Percentiles rank a stretch among this genome's conserved stretches.
Conservation (phyloP, 305 asterid genomes). For the Solanum hybrid region DNA sequence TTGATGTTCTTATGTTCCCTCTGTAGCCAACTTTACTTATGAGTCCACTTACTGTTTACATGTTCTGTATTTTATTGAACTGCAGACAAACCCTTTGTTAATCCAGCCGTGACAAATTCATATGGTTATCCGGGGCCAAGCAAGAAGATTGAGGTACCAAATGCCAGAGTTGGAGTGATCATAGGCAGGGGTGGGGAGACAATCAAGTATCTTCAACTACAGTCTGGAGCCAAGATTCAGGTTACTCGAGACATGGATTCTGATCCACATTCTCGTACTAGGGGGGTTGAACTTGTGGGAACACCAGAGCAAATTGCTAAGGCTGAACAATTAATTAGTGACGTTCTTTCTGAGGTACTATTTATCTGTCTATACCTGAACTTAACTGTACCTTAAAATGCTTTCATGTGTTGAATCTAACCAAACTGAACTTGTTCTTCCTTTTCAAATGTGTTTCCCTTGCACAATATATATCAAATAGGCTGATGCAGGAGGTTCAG, state of each 20-base stretch:
- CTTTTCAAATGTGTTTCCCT: background rate
- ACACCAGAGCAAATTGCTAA: slow-evolving; percentile 60
- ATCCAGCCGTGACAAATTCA: slow-evolving; percentile 31
- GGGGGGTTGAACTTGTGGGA: slow-evolving; percentile 70
- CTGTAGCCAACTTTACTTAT: background rate
- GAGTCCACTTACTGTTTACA: background rate
- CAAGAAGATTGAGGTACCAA: slow-evolving; percentile 64
- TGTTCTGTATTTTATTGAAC: background rate
- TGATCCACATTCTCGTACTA: slow-evolving; percentile 50
- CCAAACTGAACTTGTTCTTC: background rate
- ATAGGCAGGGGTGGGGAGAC: slow-evolving; percentile 78
- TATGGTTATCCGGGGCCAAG: slow-evolving; percentile 48
- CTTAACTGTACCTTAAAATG: background rate
- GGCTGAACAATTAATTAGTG: slow-evolving; percentile 58
- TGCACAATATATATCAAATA: background rate
- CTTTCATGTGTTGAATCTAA: background rate
- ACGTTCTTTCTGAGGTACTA: slow-evolving; percentile 61
- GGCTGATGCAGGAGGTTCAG: slow-evolving; percentile 71
- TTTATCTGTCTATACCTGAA: background rate
- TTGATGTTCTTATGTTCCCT: background rate
- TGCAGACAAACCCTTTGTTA: slow-evolving; percentile 29
- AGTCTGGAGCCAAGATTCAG: slow-evolving; percentile 78
- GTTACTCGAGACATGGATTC: slow-evolving; percentile 61
- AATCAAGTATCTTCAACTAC: slow-evolving; percentile 54
- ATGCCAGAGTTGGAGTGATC: slow-evolving; percentile 69